Conservation (phyloP, 306 rosid genomes). For the Myrica gale region DNA sequence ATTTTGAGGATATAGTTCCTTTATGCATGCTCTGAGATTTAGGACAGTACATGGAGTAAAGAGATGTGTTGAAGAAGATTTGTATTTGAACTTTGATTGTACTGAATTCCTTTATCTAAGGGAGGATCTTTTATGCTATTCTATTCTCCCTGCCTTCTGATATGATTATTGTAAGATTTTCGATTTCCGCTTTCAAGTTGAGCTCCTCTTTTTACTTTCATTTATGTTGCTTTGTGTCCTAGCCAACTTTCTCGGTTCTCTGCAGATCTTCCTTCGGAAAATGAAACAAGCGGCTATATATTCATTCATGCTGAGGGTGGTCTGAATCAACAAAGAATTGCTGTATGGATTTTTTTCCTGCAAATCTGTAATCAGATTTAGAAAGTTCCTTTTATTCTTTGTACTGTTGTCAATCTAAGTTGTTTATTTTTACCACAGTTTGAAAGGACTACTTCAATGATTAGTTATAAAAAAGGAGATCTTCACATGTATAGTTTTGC, state of each 20-base stretch:
- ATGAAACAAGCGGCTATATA: slow-evolving; percentile 83
- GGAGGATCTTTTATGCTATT: neutral
- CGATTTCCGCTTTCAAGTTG: neutral
- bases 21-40: neutral
- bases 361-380: slow-evolving; percentile 18
- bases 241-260: slow-evolving; percentile 21
- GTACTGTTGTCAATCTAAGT: neutral
- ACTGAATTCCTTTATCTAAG: neutral
- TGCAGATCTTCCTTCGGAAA: slow-evolving; percentile 85
- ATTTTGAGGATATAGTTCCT: neutral
- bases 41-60: neutral
- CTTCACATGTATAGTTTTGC: slow-evolving; percentile 7
- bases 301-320: slow-evolving; percentile 99
- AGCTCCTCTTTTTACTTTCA: neutral
- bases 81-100: neutral
- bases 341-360: slow-evolving; percentile 47
- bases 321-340: slow-evolving; percentile 94
- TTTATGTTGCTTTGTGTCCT: neutral
- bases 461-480: neutral
- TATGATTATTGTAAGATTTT: neutral
- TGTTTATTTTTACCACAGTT: neutral
- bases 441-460: neutral
- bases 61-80: neutral
- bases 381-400: slow-evolving; percentile 9
- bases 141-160: neutral